Percentiles rank a stretch among this genome's conserved stretches.
Evolutionary conservation across 1,284 basidiomycete species (phyloP).

Genomic region (Trametes versicolor): DNA sequence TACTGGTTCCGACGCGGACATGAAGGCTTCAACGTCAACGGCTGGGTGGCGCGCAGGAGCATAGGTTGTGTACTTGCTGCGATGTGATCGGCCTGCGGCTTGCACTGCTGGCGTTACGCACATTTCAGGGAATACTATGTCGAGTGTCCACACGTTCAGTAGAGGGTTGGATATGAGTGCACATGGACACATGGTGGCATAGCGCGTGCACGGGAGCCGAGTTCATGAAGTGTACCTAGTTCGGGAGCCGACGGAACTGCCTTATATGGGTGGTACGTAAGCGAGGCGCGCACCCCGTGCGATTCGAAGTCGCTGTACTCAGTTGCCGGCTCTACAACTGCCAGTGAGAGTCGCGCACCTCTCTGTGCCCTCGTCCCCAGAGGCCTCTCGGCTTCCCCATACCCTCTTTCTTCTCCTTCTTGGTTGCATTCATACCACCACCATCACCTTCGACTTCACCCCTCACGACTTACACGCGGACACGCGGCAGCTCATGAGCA

Average conservation of each 20-base stretch:
- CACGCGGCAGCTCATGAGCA: conserved; percentile 31
- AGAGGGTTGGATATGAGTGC: background rate
- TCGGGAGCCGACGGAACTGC: conserved; percentile 12
- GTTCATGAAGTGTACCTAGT: background rate
- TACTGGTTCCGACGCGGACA: background rate
- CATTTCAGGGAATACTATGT: too few species aligned
- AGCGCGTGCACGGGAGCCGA: background rate
- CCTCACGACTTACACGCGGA: background rate
- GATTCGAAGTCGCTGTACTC: conserved; percentile 21
- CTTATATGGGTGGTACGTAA: conserved; percentile 29
- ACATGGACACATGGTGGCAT: background rate
- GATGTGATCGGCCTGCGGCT: too few species aligned
- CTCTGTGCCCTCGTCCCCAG: conserved; percentile 13
- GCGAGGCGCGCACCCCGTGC: conserved; percentile 23
- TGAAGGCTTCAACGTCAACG: too few species aligned
- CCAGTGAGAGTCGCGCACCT: conserved; percentile 14
- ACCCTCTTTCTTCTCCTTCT: conserved; percentile 14
- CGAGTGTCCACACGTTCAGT: too few species aligned
- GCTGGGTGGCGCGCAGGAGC: background rate
- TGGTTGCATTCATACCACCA: conserved; percentile 9
- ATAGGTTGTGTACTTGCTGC: background rate
- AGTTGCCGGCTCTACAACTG: conserved; percentile 8
- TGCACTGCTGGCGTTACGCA: too few species aligned
- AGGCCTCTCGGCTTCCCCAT: conserved; percentile 19
- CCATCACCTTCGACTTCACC: background rate